phyloP scores from a whole-genome alignment of 192 early-diverging fungal genomes.

The Anaeromyces robustus region DNA sequence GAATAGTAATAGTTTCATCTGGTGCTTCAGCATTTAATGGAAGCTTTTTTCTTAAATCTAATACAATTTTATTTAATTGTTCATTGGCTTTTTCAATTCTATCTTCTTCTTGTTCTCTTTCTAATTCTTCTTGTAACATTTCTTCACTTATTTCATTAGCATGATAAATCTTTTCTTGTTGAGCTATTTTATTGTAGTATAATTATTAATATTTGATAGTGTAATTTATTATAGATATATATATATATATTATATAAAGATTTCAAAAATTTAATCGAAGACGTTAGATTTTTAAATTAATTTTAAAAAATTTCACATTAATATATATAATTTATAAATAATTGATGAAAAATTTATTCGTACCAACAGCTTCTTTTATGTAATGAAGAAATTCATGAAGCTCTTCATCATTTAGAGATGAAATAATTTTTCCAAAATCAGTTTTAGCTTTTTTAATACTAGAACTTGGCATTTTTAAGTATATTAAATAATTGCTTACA shows the following conservation, averaged over 20 bases:
- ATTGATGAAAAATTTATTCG: not conserved
- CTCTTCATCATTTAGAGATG: not conserved
- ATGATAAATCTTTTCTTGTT: not conserved
- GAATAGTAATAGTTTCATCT: not conserved
- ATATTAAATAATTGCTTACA: too few relatives aligned
- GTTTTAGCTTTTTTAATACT: not conserved
- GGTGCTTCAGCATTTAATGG: not conserved
- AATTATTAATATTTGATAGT: too few relatives aligned
- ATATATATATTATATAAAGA: too few relatives aligned
- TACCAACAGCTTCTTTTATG: not conserved
- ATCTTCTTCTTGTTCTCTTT: not conserved
- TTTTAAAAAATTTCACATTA: too few relatives aligned
- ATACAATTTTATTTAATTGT: not conserved
- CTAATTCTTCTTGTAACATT: not conserved
- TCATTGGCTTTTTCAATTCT: not conserved
- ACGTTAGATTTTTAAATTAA: too few relatives aligned
- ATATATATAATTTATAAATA: too few relatives aligned
- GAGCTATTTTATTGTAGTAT: not conserved
- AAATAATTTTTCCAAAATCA: not conserved
- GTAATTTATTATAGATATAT: too few relatives aligned
- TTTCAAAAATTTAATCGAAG: too few relatives aligned
- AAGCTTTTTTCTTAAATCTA: not conserved
- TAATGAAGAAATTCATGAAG: not conserved
- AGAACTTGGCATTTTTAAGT: not conserved
- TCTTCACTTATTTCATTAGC: not conserved